Evolutionary conservation across 352 stramenopile genomes (phyloP), one percentile per base, ranked within the genome.

Genomic region (Pythium insidiosum): DNA sequence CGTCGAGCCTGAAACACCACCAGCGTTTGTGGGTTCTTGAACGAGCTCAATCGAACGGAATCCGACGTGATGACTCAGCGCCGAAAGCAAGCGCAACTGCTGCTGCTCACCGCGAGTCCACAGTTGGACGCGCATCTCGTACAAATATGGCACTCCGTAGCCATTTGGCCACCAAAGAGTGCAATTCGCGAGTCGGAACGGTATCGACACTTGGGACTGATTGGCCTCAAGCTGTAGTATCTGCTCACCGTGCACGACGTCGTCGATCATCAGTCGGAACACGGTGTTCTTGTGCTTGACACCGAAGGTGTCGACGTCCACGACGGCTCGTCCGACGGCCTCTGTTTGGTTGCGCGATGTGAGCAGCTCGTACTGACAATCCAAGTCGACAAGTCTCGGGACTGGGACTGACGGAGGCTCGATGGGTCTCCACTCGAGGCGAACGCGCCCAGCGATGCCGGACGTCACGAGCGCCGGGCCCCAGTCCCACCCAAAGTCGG

Each of bases 401-500:
- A 42, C 18, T 53, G 56, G 22, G 78, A 35, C 30, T 45, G 50
- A 16, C 63, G 25, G 0, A 47, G 12, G 4, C 43, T 44, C 22
- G 49, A 36, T 23, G 51, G 20, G 1, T 66, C 43, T 13, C 38
- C 45, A 50, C 43, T 85, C 63, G 19, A 92, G 34, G 35, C 61
- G 75, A 11, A 56, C 80, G 15, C 24, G n/a, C 1, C 71, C 75
- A 19, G 72, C 58, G 43, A 92, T 83, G 4, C 80, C 80, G 6
- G 66, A 61, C 11, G 70, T 83, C 5, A 76, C 59, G 44, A 66
- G 88, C 22, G 80, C 79, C 10, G 80, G 82, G 0, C 82, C 82
- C 82, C 82, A 94, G 44, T 94, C 82, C 82, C 82, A 94, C 3
- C 82, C 82, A 61, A 93, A 94, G 50, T 91, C 82, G 6, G 76